Evolutionary conservation across 225 moss, liverwort and hornwort genomes (phyloP), one percentile per base, ranked within the genome.

Genomic region (Lunularia cruciata): DNA sequence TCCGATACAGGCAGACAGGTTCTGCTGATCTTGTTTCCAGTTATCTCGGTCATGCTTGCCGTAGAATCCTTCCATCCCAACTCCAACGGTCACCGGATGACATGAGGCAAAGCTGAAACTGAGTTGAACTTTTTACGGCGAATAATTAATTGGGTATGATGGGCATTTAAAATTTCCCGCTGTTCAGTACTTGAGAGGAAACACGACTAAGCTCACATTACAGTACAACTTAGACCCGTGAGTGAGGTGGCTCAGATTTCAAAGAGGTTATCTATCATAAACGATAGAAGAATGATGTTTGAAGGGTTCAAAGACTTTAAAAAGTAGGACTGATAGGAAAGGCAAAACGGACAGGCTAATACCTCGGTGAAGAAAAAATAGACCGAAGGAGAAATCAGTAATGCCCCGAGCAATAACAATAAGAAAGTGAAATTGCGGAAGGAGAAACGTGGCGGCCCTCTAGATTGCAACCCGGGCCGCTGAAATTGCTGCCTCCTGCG

Each of bases 381-480:
- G 70, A 90, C 46, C 36, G 86, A 86, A 57, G 85, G 81, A 38
- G 75, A 78, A 58, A 79, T 72, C 33, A 85, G 72, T 35, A 95
- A 78, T 64, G 70, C 69, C 26, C 52, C 66, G 54, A 87, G 62
- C 25, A 84, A 62, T 60, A 95, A 70, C 68, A 88, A 75, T 15
- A 90, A 59, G 79, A 71, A 83, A 0, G 82, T 76, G 70, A 85
- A 83, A 77, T 86, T 92, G 33, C 83, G 85, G 59, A 85, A 85
- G 12, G 88, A 70, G 56, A 84, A 73, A 70, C 78, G 78, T 60
- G 82, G 67, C 31, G 78, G 55, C 5, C 61, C 45, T 20, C n/a
- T 53, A 1, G 60, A 52, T 0, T 63, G 63, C 27, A 52, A 47
- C 58, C 70, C 65, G 6, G 62, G 72, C 66, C 68, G 79, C 23